phyloP scores from a whole-genome alignment of 345 rosid genomes.

The Lepidium didymum region DNA sequence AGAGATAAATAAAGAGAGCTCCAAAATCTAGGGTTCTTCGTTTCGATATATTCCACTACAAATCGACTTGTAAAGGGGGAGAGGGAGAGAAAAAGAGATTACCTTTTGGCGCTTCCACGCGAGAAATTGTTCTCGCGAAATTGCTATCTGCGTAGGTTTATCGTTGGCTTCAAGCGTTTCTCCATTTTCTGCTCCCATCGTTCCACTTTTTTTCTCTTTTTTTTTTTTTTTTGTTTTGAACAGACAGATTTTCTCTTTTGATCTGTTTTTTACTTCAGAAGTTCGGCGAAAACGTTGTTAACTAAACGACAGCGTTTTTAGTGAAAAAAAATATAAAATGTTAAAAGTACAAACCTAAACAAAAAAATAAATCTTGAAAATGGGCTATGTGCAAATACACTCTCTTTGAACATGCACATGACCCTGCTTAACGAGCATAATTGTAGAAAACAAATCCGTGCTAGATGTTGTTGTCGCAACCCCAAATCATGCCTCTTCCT shows the following conservation, averaged over 20 bases:
- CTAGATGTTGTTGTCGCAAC: too few relatives aligned
- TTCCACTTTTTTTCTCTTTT: not conserved
- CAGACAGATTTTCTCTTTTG: not conserved
- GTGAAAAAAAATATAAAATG: too few relatives aligned
- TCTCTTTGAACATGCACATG: too few relatives aligned
- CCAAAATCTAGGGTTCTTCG: slow-evolving; percentile 24
- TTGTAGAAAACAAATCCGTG: too few relatives aligned
- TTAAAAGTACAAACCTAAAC: too few relatives aligned
- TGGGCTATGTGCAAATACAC: too few relatives aligned
- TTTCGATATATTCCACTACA: not conserved
- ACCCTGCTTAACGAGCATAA: too few relatives aligned
- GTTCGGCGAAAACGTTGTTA: too few relatives aligned
- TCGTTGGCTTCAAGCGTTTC: slow-evolving; percentile 9
- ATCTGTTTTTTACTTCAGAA: not conserved
- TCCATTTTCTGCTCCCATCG: slow-evolving; percentile 56
- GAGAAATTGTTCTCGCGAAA: slow-evolving; percentile 50
- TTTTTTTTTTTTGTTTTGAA: not conserved
- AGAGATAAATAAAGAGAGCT: not conserved
- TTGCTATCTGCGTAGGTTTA: slow-evolving; percentile 19
- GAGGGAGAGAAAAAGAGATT: not conserved
- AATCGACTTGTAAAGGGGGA: not conserved
- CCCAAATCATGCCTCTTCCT: too few relatives aligned
- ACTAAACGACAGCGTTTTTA: too few relatives aligned
- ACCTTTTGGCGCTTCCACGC: slow-evolving; percentile 69
- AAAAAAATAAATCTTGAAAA: too few relatives aligned